Evolutionary conservation across 257 asterid species (phyloP).

Genomic region (Handroanthus guayacan): DNA sequence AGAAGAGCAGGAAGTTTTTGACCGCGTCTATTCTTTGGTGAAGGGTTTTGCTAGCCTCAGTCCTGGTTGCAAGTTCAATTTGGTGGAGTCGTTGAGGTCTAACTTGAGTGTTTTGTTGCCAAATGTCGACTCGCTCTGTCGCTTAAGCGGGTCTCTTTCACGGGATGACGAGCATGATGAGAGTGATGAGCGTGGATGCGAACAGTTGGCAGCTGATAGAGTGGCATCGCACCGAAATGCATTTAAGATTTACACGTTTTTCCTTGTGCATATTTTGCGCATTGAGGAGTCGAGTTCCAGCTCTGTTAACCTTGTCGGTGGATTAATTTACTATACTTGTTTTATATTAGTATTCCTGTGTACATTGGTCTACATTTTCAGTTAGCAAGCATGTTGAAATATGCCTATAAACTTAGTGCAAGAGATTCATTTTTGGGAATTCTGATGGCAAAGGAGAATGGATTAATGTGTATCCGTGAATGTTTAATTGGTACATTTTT

Average conservation of each 20-base stretch:
- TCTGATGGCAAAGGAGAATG: background rate
- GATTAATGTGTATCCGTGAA: background rate
- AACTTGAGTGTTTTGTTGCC: conserved; percentile 90
- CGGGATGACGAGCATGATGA: conserved; percentile 53
- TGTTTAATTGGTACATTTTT: background rate
- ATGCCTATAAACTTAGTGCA: background rate
- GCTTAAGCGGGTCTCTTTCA: conserved; percentile 49
- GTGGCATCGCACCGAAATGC: conserved; percentile 89
- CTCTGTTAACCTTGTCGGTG: conserved; percentile 37
- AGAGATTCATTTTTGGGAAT: background rate
- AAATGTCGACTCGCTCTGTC: conserved; percentile 70
- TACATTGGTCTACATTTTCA: background rate
- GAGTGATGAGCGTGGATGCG: conserved; percentile 49
- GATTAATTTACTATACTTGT: background rate
- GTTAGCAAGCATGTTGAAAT: background rate
- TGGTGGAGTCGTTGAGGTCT: conserved; percentile 90
- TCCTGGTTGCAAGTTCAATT: conserved; percentile 70
- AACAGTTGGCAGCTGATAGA: conserved; percentile 53
- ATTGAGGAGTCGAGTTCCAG: conserved; percentile 64
- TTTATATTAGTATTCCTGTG: background rate
- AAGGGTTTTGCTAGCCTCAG: conserved; percentile 68
- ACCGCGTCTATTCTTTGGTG: conserved; percentile 79
- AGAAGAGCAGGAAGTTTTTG: conserved; percentile 91
- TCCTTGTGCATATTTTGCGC: conserved; percentile 76
- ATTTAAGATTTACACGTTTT: conserved; percentile 84